phyloP scores from a whole-genome alignment of 75 land plant species.

The Pinus albicaulis region DNA sequence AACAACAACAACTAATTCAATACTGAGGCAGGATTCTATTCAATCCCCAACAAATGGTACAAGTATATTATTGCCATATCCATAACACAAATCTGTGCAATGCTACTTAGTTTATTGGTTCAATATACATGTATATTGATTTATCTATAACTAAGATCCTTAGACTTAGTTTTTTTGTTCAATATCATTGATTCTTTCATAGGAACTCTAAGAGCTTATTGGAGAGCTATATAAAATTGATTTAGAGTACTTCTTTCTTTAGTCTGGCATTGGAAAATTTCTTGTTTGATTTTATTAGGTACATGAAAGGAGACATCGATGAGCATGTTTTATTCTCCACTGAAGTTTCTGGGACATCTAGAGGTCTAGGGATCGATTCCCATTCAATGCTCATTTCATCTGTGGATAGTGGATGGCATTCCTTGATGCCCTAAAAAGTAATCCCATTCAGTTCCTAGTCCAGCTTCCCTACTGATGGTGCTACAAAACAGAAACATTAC shows the following conservation, averaged over 20 bases:
- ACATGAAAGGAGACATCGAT: slow-evolving; percentile 28
- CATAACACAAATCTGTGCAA: no score
- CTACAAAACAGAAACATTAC: slow-evolving; percentile 50
- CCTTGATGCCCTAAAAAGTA: slow-evolving; percentile 23
- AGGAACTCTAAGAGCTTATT: no score
- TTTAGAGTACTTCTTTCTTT: not conserved
- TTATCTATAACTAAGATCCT: no score
- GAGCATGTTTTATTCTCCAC: slow-evolving; percentile 70
- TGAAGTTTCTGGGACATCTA: slow-evolving; percentile 57
- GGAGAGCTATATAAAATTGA: not conserved
- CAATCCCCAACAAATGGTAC: no score
- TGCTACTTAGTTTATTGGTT: no score
- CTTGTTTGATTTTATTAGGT: slow-evolving; percentile 38
- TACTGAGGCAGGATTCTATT: no score
- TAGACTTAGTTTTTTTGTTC: no score
- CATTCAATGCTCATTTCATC: slow-evolving; percentile 21
- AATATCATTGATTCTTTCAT: no score
- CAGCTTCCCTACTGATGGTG: slow-evolving; percentile 19
- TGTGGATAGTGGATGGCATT: slow-evolving; percentile 45
- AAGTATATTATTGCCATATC: no score
- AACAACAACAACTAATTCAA: no score
- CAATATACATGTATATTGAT: no score
- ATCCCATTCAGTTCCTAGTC: slow-evolving; percentile 12
- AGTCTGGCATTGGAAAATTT: not conserved
- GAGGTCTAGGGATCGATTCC: slow-evolving; percentile 45